Conservation (phyloP, 768 basidiomycete species). For the Tricholoma furcatifolium region DNA sequence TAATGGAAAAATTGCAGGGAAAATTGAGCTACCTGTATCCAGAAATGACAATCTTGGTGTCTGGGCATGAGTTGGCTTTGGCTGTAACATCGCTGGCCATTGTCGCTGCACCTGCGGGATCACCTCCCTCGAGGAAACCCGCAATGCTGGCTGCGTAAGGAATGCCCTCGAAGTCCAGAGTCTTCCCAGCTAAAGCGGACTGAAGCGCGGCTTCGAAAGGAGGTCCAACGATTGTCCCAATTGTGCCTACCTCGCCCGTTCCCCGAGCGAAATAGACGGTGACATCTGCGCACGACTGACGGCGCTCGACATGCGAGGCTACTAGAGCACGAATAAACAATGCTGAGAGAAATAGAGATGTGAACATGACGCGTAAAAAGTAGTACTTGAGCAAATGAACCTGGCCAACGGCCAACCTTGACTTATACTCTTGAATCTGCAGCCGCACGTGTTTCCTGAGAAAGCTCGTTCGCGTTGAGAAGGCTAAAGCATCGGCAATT, state of each 20-base stretch:
- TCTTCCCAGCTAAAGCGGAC: constrained; percentile 24
- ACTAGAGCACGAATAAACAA: constrained; percentile 18
- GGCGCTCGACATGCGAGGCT: constrained; percentile 18
- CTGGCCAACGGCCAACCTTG: too few relatives aligned
- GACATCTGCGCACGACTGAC: constrained; percentile 29
- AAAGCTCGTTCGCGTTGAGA: too few relatives aligned
- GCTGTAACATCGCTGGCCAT: constrained; percentile 33
- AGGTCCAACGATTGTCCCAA: constrained; percentile 37
- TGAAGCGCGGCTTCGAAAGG: constrained; percentile 31
- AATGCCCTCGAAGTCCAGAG: constrained; percentile 35
- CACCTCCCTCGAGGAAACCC: constrained; percentile 38
- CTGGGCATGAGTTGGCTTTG: constrained; percentile 27
- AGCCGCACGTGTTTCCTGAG: too few relatives aligned
- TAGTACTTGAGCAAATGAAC: too few relatives aligned
- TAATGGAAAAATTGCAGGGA: neutral
- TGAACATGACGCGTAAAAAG: constrained; percentile 16
- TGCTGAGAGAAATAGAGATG: constrained; percentile 15
- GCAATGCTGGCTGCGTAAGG: constrained; percentile 32
- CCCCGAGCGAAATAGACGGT: constrained; percentile 38
- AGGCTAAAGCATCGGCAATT: too few relatives aligned
- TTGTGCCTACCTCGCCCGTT: constrained; percentile 29
- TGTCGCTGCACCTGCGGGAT: constrained; percentile 29
- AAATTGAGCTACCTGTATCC: constrained; percentile 27
- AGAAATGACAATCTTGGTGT: constrained; percentile 32
- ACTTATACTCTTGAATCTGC: too few relatives aligned